phyloP scores from a whole-genome alignment of 371 early-diverging fungal species.

The Massospora cicadina region DNA sequence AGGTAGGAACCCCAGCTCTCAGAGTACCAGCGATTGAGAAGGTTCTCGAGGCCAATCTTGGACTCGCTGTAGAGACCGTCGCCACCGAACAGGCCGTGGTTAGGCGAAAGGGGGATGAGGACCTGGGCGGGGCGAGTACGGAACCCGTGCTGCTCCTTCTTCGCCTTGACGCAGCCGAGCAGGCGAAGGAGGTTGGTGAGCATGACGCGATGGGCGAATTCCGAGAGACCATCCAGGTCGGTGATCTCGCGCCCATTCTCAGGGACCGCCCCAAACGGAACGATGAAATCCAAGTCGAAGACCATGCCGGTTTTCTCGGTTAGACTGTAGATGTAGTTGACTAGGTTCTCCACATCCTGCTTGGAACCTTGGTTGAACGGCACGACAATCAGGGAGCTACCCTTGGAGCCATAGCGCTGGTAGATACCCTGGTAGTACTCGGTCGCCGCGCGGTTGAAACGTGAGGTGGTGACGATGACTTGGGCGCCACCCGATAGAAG shows the following conservation, averaged over 20 bases:
- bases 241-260: conserved; percentile 81
- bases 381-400: conserved; percentile 72
- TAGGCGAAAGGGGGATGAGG: conserved; percentile 83
- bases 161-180: conserved; percentile 63
- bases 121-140: conserved; percentile 82
- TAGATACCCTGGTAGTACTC: conserved; percentile 82
- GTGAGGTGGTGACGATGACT: conserved; percentile 84
- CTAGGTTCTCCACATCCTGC: conserved; percentile 58
- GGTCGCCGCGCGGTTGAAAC: conserved; percentile 63
- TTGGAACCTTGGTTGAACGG: conserved; percentile 91
- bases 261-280: conserved; percentile 90
- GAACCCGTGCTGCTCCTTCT: conserved; percentile 57
- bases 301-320: conserved; percentile 58
- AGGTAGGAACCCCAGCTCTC: conserved; percentile 83
- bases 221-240: conserved; percentile 65
- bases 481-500: conserved; percentile 79
- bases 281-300: conserved; percentile 84
- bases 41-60: conserved; percentile 81
- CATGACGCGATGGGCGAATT: conserved; percentile 85
- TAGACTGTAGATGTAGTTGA: conserved; percentile 68
- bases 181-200: conserved; percentile 71
- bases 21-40: conserved; percentile 82
- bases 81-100: conserved; percentile 87
- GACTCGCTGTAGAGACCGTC: conserved; percentile 91
- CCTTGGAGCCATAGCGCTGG: conserved; percentile 72